Conservation (phyloP, 2,329 filamentous ascomycete species). For the Blumeria hordei region DNA sequence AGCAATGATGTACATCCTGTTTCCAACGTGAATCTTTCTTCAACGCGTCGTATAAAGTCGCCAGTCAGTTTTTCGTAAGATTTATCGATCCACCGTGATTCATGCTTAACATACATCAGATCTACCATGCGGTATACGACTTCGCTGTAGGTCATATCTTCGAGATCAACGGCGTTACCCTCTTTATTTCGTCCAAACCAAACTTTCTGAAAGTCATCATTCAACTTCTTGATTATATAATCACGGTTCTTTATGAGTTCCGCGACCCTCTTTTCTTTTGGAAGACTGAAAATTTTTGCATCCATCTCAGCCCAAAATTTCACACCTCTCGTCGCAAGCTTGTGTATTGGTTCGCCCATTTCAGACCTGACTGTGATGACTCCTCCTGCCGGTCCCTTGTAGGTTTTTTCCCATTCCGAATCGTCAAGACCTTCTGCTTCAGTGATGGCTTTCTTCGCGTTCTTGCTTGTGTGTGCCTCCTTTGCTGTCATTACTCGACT, state of each 20-base stretch:
- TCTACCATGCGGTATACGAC: slow-evolving; percentile 72
- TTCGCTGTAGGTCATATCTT: slow-evolving; percentile 89
- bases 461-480: slow-evolving; percentile 69
- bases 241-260: slow-evolving; percentile 74
- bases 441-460: slow-evolving; percentile 73
- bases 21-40: slow-evolving; percentile 73
- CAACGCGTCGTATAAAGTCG: slow-evolving; percentile 88
- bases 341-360: slow-evolving; percentile 99
- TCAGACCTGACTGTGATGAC: slow-evolving; percentile 93
- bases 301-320: slow-evolving; percentile 98
- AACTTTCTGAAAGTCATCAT: slow-evolving; percentile 89
- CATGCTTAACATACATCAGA: slow-evolving; percentile 76
- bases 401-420: slow-evolving; percentile 72
- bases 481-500: slow-evolving; percentile 90
- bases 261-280: slow-evolving; percentile 69
- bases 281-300: slow-evolving; percentile 86
- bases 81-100: slow-evolving; percentile 74
- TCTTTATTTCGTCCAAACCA: slow-evolving; percentile 79
- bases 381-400: slow-evolving; percentile 74
- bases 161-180: slow-evolving; percentile 62
- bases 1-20: slow-evolving; percentile 55
- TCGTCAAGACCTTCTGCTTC: slow-evolving; percentile 68
- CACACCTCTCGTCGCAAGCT: slow-evolving; percentile 89
- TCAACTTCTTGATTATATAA: slow-evolving; percentile 87
- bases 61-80: slow-evolving; percentile 65